Conservation (phyloP, 805 yeast genomes). For the Scheffersomyces amazonensis region DNA sequence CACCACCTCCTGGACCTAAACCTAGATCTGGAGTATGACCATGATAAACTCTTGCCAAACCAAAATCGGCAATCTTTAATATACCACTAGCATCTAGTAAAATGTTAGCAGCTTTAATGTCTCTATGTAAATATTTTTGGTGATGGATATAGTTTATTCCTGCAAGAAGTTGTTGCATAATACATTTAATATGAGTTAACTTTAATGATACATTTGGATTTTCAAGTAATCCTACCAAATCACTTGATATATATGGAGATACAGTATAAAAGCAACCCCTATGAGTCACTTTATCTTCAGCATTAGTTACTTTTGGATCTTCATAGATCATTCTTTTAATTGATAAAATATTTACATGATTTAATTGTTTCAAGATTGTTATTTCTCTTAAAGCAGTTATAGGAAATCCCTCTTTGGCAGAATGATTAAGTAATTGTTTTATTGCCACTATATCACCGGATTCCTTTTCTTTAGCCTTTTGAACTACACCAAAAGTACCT, state of each 20-base stretch:
- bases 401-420: constrained; percentile 82
- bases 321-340: constrained; percentile 71
- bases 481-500: constrained; percentile 68
- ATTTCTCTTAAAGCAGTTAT: constrained; percentile 94
- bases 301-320: constrained; percentile 28
- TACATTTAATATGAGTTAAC: constrained; percentile 74
- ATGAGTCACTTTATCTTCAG: constrained; percentile 32
- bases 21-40: constrained; percentile 57
- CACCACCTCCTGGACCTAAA: constrained; percentile 58
- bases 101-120: constrained; percentile 94
- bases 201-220: constrained; percentile 65
- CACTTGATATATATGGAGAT: constrained; percentile 89
- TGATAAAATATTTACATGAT: constrained; percentile 71
- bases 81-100: constrained; percentile 73
- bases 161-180: constrained; percentile 70
- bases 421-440: constrained; percentile 77
- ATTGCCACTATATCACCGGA: constrained; percentile 72
- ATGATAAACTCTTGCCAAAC: constrained; percentile 75
- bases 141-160: constrained; percentile 83
- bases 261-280: constrained; percentile 74
- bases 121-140: constrained; percentile 68
- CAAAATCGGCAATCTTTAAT: constrained; percentile 92
- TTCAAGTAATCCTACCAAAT: constrained; percentile 83
- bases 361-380: constrained; percentile 67
- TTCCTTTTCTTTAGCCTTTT: constrained; percentile 63